Evolutionary conservation across 345 rosid genomes (phyloP).

Genomic region (Dipteronia sinensis): DNA sequence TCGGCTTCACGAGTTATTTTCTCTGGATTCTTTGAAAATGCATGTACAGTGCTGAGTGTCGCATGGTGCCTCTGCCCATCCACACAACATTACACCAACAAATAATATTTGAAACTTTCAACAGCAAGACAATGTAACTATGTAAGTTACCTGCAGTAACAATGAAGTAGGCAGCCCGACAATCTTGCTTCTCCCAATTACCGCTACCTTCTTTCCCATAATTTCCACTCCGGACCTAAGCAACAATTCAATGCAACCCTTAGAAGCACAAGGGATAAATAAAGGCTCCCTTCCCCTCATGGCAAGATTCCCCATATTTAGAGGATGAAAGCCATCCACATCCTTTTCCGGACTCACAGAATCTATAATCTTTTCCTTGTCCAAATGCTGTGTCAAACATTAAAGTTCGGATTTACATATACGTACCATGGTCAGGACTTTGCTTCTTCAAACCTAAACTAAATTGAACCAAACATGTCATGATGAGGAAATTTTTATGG

Average conservation of each 20-base stretch:
- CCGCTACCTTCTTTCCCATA: slow-evolving; percentile 35
- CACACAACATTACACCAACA: background rate
- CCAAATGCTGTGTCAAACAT: slow-evolving; percentile 27
- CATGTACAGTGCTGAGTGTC: slow-evolving; percentile 31
- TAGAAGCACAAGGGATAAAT: slow-evolving; percentile 38
- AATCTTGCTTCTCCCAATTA: slow-evolving; percentile 40
- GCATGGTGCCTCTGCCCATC: slow-evolving; percentile 36
- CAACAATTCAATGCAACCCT: slow-evolving; percentile 38
- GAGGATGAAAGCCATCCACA: slow-evolving; percentile 44
- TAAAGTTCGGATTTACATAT: background rate
- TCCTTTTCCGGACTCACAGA: slow-evolving; percentile 36
- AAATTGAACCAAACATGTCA: background rate
- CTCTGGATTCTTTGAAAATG: slow-evolving; percentile 34
- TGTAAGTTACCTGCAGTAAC: slow-evolving; percentile 29
- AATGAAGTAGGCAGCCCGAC: slow-evolving; percentile 35
- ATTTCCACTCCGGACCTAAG: slow-evolving; percentile 34
- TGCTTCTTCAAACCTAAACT: background rate
- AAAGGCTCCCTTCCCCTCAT: slow-evolving; percentile 42
- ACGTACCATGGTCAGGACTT: slow-evolving; percentile 6
- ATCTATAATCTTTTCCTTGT: slow-evolving; percentile 30
- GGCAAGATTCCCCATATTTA: slow-evolving; percentile 41
- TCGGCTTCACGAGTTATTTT: slow-evolving; percentile 31
- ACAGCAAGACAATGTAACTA: background rate
- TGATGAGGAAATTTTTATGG: background rate
- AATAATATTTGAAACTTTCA: background rate